Evolutionary conservation across 805 yeast genomes (phyloP).

Genomic region (Barnettozyma sp.): DNA sequence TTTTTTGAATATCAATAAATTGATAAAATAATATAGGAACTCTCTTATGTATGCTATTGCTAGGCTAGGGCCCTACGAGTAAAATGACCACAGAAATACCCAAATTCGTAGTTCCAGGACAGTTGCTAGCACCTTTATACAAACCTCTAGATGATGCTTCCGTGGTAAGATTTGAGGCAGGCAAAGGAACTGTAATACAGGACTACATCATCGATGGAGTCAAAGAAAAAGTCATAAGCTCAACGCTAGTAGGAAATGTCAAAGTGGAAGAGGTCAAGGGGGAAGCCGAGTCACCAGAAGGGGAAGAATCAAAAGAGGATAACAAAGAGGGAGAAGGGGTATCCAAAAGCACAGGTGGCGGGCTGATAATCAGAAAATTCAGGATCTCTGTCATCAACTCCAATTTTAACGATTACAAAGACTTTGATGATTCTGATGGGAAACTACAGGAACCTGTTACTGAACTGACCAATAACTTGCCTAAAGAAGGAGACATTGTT

Average conservation of each 20-base stretch:
- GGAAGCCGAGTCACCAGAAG: no score
- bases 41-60: no score
- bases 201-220: conserved; percentile 35
- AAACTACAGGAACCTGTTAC: conserved; percentile 4
- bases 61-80: no score
- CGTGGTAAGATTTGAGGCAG: conserved; percentile 42
- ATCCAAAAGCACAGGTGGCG: conserved; percentile 8
- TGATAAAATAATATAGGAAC: no score
- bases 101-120: conserved; percentile 69
- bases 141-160: conserved; percentile 13
- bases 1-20: no score
- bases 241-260: conserved; percentile 62
- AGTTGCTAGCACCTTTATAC: conserved; percentile 56
- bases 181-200: conserved; percentile 55
- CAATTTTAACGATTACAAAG: conserved; percentile 11
- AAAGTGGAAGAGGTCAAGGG: conserved; percentile 22
- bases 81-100: conserved; percentile 31
- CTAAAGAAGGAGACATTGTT: conserved; percentile 80
- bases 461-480: conserved; percentile 43
- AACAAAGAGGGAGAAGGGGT: conserved; percentile 2
- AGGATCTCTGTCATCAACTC: conserved; percentile 27
- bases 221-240: conserved; percentile 36
- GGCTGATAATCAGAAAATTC: conserved; percentile 18
- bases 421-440: conserved; percentile 7
- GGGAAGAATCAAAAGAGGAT: conserved; percentile 8